A percentile compares a stretch with the other conserved stretches of the same genome.
phyloP scores from a whole-genome alignment of 495 filamentous ascomycete genomes.

The Neurospora sp. region DNA sequence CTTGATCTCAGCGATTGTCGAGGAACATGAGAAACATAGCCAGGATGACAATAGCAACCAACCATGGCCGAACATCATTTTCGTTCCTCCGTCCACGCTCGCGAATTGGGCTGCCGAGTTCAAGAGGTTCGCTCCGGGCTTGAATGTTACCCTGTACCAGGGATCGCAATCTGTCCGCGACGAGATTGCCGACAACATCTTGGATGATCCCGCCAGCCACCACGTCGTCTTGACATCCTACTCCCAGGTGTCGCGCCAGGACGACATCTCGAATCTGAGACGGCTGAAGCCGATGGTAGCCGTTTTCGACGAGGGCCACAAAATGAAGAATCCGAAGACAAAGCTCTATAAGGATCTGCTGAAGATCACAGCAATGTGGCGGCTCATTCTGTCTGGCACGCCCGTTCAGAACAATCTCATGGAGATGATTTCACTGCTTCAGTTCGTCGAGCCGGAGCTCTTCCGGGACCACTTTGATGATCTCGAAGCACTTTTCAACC shows the following conservation, averaged over 20 bases:
- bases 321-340: constrained; percentile 76
- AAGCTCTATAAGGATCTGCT: constrained; percentile 72
- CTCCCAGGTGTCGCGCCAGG: constrained; percentile 29
- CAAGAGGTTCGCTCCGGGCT: constrained; percentile 65
- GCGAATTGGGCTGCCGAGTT: constrained; percentile 96
- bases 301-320: constrained; percentile 89
- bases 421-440: constrained; percentile 78
- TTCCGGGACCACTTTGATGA: constrained; percentile 67
- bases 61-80: constrained; percentile 70
- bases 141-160: constrained; percentile 75
- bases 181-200: constrained; percentile 55
- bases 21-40: constrained; percentile 28
- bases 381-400: constrained; percentile 82
- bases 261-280: constrained; percentile 31
- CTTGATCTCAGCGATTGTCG: constrained; percentile 73
- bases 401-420: constrained; percentile 93
- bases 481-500: constrained; percentile 72
- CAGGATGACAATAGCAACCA: constrained; percentile 26
- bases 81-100: constrained; percentile 85
- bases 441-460: constrained; percentile 79
- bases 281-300: constrained; percentile 47
- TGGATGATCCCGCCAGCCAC: constrained; percentile 49
- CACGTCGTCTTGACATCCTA: constrained; percentile 93
- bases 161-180: constrained; percentile 53
- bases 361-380: constrained; percentile 64